Evolutionary conservation across 1,139 yeast species (phyloP).

Genomic region (Saccharomycopsis phalli): DNA sequence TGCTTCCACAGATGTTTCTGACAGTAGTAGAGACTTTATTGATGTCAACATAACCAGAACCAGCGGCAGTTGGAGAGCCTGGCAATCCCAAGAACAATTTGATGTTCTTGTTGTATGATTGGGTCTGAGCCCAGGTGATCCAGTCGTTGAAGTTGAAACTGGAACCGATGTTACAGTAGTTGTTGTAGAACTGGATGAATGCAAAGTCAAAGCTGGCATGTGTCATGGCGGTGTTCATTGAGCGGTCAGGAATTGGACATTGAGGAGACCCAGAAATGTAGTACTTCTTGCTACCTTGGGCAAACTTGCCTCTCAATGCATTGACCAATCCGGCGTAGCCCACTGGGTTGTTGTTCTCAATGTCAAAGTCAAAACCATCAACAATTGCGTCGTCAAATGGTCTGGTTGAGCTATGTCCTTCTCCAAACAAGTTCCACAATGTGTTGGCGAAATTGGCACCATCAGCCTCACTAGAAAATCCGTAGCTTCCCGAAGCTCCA

Average conservation of each 20-base stretch:
- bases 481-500: slow-evolving; percentile 77
- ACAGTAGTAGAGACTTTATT: slow-evolving; percentile 32
- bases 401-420: slow-evolving; percentile 50
- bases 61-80: slow-evolving; percentile 60
- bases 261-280: slow-evolving; percentile 93
- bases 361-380: slow-evolving; percentile 70
- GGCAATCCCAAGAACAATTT: slow-evolving; percentile 68
- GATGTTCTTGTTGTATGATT: slow-evolving; percentile 60
- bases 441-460: slow-evolving; percentile 66
- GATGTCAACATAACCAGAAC: slow-evolving; percentile 54
- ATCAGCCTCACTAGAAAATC: slow-evolving; percentile 52
- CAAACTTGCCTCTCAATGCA: slow-evolving; percentile 50
- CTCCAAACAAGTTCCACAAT: slow-evolving; percentile 83
- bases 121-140: slow-evolving; percentile 54
- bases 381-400: slow-evolving; percentile 69
- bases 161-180: slow-evolving; percentile 56
- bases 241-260: slow-evolving; percentile 86
- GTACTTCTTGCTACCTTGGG: slow-evolving; percentile 50
- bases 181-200: slow-evolving; percentile 89
- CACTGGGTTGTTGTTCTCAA: slow-evolving; percentile 43
- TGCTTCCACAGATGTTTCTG: slow-evolving; percentile 31
- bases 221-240: slow-evolving; percentile 59
- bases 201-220: slow-evolving; percentile 71
- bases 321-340: slow-evolving; percentile 59
- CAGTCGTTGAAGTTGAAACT: slow-evolving; percentile 82